Percentiles rank a stretch among this genome's conserved stretches.
phyloP scores from a whole-genome alignment of 2,329 filamentous ascomycete genomes.

The Hypoxylon sp. region DNA sequence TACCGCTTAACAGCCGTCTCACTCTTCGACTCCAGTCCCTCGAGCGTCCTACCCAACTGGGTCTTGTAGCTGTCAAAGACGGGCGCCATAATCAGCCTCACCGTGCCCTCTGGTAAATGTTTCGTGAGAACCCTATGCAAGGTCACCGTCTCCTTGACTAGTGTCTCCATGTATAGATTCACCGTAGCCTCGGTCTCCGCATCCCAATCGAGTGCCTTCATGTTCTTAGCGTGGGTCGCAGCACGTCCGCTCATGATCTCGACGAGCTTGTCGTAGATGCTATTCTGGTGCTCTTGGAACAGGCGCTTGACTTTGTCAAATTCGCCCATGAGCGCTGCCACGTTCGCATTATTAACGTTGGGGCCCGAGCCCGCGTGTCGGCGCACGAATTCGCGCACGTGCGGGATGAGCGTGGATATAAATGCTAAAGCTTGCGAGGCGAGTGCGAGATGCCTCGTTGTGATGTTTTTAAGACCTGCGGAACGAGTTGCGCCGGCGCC shows the following conservation, averaged over 20 bases:
- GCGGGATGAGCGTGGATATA: slow-evolving; percentile 87
- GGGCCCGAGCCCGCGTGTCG: slow-evolving; percentile 73
- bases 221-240: slow-evolving; percentile 78
- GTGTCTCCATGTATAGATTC: slow-evolving; percentile 86
- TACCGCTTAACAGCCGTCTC: slow-evolving; percentile 80
- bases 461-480: slow-evolving; percentile 95
- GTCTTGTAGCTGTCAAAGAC: slow-evolving; percentile 87
- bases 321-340: slow-evolving; percentile 78
- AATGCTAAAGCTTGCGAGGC: slow-evolving; percentile 92
- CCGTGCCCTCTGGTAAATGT: slow-evolving; percentile 81
- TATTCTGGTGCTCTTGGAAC: slow-evolving; percentile 90
- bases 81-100: slow-evolving; percentile 86
- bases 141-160: slow-evolving; percentile 88
- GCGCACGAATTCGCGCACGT: slow-evolving; percentile 91
- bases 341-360: slow-evolving; percentile 59
- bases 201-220: slow-evolving; percentile 85
- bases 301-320: slow-evolving; percentile 90
- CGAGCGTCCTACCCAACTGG: slow-evolving; percentile 80
- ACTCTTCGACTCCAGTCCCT: slow-evolving; percentile 75
- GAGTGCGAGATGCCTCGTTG: slow-evolving; percentile 92
- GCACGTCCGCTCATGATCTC: slow-evolving; percentile 91
- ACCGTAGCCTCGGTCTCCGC: slow-evolving; percentile 60
- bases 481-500: slow-evolving; percentile 91
- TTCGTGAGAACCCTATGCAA: slow-evolving; percentile 87
- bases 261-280: slow-evolving; percentile 91